Base-by-base conservation (phyloP, 164 flowering plant genomes). In the Stephania yunnanensis region DNA sequence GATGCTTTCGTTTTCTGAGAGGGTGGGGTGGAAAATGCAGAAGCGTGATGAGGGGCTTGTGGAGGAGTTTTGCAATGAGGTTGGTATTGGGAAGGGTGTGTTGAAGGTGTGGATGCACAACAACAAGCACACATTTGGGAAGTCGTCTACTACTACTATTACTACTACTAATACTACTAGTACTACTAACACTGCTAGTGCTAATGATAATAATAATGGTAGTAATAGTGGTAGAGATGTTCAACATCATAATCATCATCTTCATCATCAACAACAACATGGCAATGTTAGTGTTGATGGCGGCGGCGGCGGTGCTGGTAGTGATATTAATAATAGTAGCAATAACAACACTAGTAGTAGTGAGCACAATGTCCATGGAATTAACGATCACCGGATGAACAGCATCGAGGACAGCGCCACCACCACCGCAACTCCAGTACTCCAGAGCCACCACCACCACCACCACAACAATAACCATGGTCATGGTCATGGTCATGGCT, bases 51-150 rank as follows among this genome's bases (percentile, higher is more conserved):
- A 90, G 5, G 75, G 42, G 0, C 8, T 78, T 64, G 85, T 90
- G 46, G 81, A 83, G 65, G 85, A 87, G 42, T 90, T 92, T 72
- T 92, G 97, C 82, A 76, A 78, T 58, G 93, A 89, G 74, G 68
- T 90, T 81, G 93, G 95, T 22, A 83, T 92, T 2, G 72, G 78
- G 0, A 89, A 81, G 74, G 76, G 83, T 1, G 92, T 92, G 7
- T 74, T 92, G 71, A 92, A 91, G 78, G 95, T 92, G 7, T 92
- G 97, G 97, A 92, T 92, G 94, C 95, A 90, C 64, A 92, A 92
- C 77, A 85, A 92, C 83, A 91, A 90, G 84, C 71, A 84, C 76
- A 78, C 76, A 67, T 68, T 85, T 61, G 82, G 76, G 30, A 87
- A 82, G 13, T 67, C 30, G 12, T 31, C 11, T 17, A 29, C 46